Conservation (phyloP, 1,139 yeast species). For the Pichia sorboxylosa region DNA sequence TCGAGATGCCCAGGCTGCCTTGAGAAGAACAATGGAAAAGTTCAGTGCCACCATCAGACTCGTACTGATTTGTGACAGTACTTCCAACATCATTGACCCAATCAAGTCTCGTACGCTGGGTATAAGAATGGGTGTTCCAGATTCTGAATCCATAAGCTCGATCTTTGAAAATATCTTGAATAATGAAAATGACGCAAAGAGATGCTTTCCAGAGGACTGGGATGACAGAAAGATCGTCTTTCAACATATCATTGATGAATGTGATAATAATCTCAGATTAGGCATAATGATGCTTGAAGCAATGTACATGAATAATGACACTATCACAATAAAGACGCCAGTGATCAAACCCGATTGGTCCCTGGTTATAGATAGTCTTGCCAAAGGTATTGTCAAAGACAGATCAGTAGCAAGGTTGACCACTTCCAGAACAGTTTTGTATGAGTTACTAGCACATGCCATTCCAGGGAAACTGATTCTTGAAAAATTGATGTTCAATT, state of each 20-base stretch:
- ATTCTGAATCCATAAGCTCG: constrained; percentile 38
- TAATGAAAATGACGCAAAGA: constrained; percentile 42
- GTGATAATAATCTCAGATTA: constrained; percentile 66
- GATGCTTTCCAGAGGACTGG: constrained; percentile 30
- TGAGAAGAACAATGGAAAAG: constrained; percentile 96
- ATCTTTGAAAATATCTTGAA: constrained; percentile 46
- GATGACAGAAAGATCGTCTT: constrained; percentile 32
- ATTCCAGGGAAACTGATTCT: constrained; percentile 76
- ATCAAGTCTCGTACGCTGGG: constrained; percentile 85
- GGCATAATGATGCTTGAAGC: constrained; percentile 78
- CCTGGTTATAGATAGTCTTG: constrained; percentile 53
- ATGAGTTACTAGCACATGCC: constrained; percentile 84
- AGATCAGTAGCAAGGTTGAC: constrained; percentile 66
- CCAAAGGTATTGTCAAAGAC: constrained; percentile 45
- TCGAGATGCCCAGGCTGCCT: constrained; percentile 95
- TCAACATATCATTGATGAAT: constrained; percentile 39
- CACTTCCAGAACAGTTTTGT: constrained; percentile 60
- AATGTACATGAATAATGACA: constrained; percentile 61
- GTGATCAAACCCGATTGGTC: constrained; percentile 79
- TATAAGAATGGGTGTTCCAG: constrained; percentile 79
- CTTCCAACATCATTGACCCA: constrained; percentile 87
- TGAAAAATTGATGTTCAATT: constrained; percentile 50
- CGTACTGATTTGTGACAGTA: constrained; percentile 75
- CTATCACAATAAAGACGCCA: constrained; percentile 30
- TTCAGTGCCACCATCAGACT: constrained; percentile 80